Base-by-base conservation (phyloP, 345 rosid species). In the Euphorbia pulcherrima region DNA sequence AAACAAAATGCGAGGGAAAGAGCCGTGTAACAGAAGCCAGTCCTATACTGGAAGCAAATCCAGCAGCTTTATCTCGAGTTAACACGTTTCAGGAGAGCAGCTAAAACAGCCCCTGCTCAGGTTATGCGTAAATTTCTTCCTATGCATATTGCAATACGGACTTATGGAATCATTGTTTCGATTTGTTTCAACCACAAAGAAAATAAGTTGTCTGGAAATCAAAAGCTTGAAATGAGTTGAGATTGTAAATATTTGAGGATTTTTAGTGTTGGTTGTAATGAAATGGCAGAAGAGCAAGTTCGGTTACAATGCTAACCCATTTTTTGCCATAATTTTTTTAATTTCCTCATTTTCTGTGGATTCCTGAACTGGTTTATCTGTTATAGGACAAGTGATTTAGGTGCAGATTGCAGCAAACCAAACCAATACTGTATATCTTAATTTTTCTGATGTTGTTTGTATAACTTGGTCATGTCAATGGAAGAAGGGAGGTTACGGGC, bases 41-140 rank as follows among this genome's bases (percentile, higher is more conserved):
- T 71, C 65, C 71, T 51, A 75, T 85, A 62, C 68, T 83, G 73
- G 86, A 83, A 78, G 88, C 84, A 63, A 87, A 87, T 68, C 89
- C 92, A 10, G 89, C 88, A 41, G 92, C 86, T 33, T 85, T 85
- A 60, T 87, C 89, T 70, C 84, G 86, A 26, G 83, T 81, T 35
- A 80, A 70, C 23, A 78, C 83, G 26, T 83, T 87, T 74, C 89
- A 80, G 68, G 92, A 87, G 78, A 76, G 85, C 80, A 79, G 85
- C 68, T 87, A 64, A 40, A 67, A 67, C 1, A 54, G 40, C 57
- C 52, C 16, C 35, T 21, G 50, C 47, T 26, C 47, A 62, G 58
- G n/a, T 62, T 55, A 47, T 52, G 13, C 40, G 3, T 23, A 46
- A 57, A 60, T 44, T 27, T 62, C 18, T 24, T 13, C 21, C 55